phyloP scores from a whole-genome alignment of 2,329 filamentous ascomycete species.

The Hypoxylon sp. region DNA sequence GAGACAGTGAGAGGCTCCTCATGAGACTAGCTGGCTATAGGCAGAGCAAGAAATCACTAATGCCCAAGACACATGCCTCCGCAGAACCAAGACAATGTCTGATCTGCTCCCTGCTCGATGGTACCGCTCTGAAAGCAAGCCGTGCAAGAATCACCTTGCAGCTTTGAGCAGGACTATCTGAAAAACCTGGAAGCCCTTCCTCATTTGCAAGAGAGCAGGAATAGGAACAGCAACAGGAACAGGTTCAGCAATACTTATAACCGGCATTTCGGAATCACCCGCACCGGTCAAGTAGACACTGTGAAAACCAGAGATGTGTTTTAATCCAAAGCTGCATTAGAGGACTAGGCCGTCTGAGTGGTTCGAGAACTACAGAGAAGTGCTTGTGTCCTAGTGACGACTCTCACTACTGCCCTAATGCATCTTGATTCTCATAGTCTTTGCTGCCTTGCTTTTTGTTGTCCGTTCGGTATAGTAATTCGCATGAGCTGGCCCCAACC shows the following conservation, averaged over 20 bases:
- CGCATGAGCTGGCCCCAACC: slow-evolving; percentile 5
- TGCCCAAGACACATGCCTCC: background rate
- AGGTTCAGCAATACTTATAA: background rate
- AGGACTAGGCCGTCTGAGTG: slow-evolving; percentile 15
- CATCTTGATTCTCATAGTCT: slow-evolving; percentile 1
- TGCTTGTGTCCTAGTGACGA: slow-evolving; percentile 19
- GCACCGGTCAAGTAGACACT: background rate
- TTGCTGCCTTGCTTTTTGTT: slow-evolving; percentile 15
- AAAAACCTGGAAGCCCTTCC: slow-evolving; percentile 4
- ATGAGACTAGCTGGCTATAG: background rate
- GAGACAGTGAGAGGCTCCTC: background rate
- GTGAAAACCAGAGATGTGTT: slow-evolving; percentile 3
- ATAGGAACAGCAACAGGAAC: too few species aligned
- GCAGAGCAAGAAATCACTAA: background rate
- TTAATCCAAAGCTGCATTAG: slow-evolving; percentile 21
- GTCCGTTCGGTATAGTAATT: slow-evolving; percentile 11
- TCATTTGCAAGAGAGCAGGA: slow-evolving; percentile 2
- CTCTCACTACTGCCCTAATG: slow-evolving; percentile 12
- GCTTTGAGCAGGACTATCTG: slow-evolving; percentile 6
- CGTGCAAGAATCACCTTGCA: background rate
- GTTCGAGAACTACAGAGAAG: slow-evolving; percentile 16
- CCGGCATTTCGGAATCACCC: background rate
- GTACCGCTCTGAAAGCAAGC: background rate
- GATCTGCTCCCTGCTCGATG: background rate
- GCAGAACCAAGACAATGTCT: background rate